phyloP scores from a whole-genome alignment of 257 asterid species.

The Scutellaria galericulata region DNA sequence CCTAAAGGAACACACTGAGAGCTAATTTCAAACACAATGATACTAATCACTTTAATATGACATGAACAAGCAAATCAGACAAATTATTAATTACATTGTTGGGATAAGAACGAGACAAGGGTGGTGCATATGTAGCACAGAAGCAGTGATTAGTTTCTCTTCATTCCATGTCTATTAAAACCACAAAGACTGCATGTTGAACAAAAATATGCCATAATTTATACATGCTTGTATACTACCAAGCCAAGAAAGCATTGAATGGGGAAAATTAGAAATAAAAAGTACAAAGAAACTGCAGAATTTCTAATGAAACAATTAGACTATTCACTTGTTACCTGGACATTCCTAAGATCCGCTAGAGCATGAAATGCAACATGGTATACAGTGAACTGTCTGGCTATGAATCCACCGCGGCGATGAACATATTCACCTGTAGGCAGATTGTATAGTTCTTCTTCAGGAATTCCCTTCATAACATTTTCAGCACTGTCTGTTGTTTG shows the following conservation, averaged over 20 bases:
- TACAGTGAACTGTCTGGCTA: constrained; percentile 65
- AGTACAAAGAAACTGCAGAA: constrained; percentile 3
- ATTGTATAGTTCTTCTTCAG: constrained; percentile 88
- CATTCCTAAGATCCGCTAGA: constrained; percentile 72
- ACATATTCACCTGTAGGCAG: constrained; percentile 85
- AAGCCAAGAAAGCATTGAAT: constrained; percentile 11
- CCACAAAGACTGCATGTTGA: not conserved
- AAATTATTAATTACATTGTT: not conserved
- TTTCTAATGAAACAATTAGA: constrained; percentile 16
- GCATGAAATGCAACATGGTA: constrained; percentile 91
- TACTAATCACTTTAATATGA: not conserved
- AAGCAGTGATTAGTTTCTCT: constrained; percentile 7
- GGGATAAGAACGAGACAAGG: not conserved
- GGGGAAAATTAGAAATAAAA: not conserved
- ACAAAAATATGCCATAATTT: not conserved
- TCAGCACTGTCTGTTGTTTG: constrained; percentile 68
- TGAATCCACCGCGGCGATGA: constrained; percentile 79
- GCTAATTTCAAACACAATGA: not conserved
- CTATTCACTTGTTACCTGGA: constrained; percentile 57
- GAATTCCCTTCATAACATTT: constrained; percentile 80
- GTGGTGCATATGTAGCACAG: constrained; percentile 1
- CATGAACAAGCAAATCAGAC: constrained; percentile 12
- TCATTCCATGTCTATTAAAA: not conserved
- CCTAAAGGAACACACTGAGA: not conserved
- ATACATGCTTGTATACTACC: constrained; percentile 14